Percentiles rank a stretch among this genome's conserved stretches.
Conservation (phyloP, 371 early-diverging fungal genomes). For the Sporodiniella umbellata region DNA sequence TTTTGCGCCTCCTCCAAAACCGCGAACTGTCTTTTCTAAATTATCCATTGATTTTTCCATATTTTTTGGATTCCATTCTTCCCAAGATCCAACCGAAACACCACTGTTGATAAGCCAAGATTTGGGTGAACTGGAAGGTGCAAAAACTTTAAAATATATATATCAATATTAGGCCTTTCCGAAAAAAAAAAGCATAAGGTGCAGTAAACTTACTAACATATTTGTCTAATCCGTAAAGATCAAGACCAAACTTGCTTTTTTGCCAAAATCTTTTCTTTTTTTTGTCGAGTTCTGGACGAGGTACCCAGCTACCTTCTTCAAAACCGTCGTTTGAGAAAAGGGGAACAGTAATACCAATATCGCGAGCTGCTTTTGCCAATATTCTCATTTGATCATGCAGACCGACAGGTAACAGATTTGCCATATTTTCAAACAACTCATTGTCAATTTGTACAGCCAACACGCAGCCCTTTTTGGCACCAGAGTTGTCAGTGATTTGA, state of each 20-base stretch:
- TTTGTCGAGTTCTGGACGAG: constrained; percentile 41
- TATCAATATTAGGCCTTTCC: no score
- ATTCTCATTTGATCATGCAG: constrained; percentile 82
- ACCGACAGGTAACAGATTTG: constrained; percentile 65
- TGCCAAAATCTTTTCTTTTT: constrained; percentile 23
- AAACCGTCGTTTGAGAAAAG: constrained; percentile 81
- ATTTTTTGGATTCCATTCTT: constrained; percentile 61
- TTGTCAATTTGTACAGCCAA: constrained; percentile 81
- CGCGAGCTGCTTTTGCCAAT: constrained; percentile 74
- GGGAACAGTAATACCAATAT: constrained; percentile 76
- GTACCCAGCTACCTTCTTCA: constrained; percentile 65
- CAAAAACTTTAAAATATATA: constrained; percentile 42
- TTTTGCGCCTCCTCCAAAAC: constrained; percentile 70
- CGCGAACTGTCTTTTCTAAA: constrained; percentile 69
- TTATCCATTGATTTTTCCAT: constrained; percentile 58
- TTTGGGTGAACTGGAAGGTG: constrained; percentile 58
- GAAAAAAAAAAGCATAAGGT: neutral
- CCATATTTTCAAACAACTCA: constrained; percentile 67
- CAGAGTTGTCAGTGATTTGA: constrained; percentile 67
- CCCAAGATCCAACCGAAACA: constrained; percentile 48
- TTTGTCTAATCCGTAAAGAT: constrained; percentile 80
- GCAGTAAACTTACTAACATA: constrained; percentile 56
- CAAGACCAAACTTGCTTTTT: constrained; percentile 64
- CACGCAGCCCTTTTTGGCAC: constrained; percentile 59
- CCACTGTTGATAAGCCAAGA: constrained; percentile 53